A percentile compares a stretch with the other conserved stretches of the same genome.
These are phyloP conservation scores for Sporodiniella umbellata DNA, from an alignment of 371 early-diverging fungal genomes.

Conservation along the genomic window DNA sequence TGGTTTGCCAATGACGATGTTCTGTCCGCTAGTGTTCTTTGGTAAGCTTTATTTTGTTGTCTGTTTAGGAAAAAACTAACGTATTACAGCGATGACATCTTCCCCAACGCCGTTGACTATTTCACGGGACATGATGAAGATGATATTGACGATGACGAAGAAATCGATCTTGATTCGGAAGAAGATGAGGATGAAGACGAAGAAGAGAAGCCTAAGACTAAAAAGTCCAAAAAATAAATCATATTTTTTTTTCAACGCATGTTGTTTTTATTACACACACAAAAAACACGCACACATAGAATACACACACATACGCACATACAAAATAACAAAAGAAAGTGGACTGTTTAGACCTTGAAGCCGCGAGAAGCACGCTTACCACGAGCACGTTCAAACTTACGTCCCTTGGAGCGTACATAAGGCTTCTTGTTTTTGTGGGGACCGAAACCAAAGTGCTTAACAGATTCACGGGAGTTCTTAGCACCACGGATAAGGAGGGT, in stretches of 20 bases:
- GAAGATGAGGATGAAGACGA: conserved; percentile 18
- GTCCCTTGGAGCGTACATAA: conserved; percentile 96
- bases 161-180: conserved; percentile 37
- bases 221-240: conserved; percentile 15
- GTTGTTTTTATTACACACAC: neutral
- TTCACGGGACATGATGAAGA: conserved; percentile 22
- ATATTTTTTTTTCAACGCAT: neutral
- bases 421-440: conserved; percentile 78
- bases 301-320: no score
- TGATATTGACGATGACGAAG: conserved; percentile 24
- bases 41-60: conserved; percentile 12
- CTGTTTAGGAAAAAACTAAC: neutral
- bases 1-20: conserved; percentile 46
- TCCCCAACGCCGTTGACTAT: conserved; percentile 39
- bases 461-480: conserved; percentile 86
- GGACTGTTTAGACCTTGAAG: conserved; percentile 79
- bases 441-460: conserved; percentile 77
- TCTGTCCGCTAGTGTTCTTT: conserved; percentile 33
- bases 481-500: conserved; percentile 87
- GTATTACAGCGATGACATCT: conserved; percentile 34
- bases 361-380: conserved; percentile 97
- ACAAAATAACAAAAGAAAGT: neutral
- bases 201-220: conserved; percentile 11
- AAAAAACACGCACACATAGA: no score
- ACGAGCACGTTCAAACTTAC: conserved; percentile 99